Conservation (phyloP, 2,329 filamentous ascomycete species). For the Neonectria sp. region DNA sequence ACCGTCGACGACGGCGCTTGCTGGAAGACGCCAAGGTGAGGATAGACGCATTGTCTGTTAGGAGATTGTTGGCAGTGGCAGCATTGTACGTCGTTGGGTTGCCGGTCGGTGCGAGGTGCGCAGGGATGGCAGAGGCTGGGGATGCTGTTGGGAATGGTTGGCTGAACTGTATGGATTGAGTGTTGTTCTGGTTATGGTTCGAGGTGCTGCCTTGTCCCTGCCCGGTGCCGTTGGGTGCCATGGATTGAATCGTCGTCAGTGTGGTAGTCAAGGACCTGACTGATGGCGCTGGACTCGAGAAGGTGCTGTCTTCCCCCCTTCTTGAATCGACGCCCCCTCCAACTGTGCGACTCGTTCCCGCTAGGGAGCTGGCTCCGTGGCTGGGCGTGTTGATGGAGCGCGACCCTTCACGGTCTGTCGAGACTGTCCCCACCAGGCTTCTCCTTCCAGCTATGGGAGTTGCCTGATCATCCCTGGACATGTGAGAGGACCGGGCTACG, state of each 20-base stretch:
- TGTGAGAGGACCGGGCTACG: conserved; percentile 71
- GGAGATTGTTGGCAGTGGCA: conserved; percentile 86
- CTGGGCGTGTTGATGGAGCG: conserved; percentile 84
- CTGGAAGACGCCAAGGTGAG: conserved; percentile 87
- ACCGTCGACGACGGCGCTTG: conserved; percentile 82
- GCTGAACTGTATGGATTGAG: conserved; percentile 72
- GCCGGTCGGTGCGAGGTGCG: conserved; percentile 72
- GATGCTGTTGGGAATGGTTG: conserved; percentile 76
- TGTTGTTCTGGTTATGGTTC: conserved; percentile 55
- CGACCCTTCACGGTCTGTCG: conserved; percentile 85
- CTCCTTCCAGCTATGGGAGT: conserved; percentile 76
- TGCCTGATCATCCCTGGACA: conserved; percentile 71
- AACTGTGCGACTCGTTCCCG: conserved; percentile 81
- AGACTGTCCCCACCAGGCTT: conserved; percentile 84
- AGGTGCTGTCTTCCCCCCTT: conserved; percentile 82
- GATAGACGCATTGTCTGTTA: conserved; percentile 90
- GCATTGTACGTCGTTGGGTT: conserved; percentile 81
- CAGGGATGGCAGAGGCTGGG: conserved; percentile 80
- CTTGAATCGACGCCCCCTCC: conserved; percentile 77
- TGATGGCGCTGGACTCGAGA: conserved; percentile 86
- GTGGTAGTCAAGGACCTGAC: conserved; percentile 87
- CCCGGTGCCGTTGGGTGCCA: conserved; percentile 68
- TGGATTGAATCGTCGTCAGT: conserved; percentile 87
- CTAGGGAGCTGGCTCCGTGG: conserved; percentile 75
- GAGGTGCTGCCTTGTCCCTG: conserved; percentile 52